Evolutionary conservation across 805 yeast genomes (phyloP).

Genomic region (Kuraishia floccosa): DNA sequence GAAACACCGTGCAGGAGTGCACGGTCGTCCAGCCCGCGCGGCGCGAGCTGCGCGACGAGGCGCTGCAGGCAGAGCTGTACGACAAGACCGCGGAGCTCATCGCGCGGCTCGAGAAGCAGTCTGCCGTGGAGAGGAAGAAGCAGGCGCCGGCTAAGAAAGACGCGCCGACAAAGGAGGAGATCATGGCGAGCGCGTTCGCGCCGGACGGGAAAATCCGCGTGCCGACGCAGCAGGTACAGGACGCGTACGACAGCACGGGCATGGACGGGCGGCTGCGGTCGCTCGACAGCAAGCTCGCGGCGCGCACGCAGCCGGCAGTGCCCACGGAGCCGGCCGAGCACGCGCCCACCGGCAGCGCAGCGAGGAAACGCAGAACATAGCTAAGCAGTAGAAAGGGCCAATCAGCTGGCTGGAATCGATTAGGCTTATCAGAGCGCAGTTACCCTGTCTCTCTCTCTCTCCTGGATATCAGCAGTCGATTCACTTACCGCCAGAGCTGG

Average conservation of each 20-base stretch:
- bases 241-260: not conserved
- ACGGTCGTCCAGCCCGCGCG: slow-evolving; percentile 36
- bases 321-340: too few relatives aligned
- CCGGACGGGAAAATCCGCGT: not conserved
- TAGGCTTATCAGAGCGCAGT: too few relatives aligned
- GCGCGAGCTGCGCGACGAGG: slow-evolving; percentile 48
- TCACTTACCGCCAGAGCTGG: too few relatives aligned
- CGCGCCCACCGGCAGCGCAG: too few relatives aligned
- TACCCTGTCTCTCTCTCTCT: too few relatives aligned
- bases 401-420: too few relatives aligned
- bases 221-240: not conserved
- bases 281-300: not conserved
- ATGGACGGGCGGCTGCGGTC: slow-evolving; percentile 1
- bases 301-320: not conserved
- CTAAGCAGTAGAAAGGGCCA: too few relatives aligned
- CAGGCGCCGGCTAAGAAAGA: not conserved
- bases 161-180: not conserved
- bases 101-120: slow-evolving; percentile 49
- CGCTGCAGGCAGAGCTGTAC: slow-evolving; percentile 47
- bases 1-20: slow-evolving; percentile 68
- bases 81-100: slow-evolving; percentile 52
- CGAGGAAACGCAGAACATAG: too few relatives aligned
- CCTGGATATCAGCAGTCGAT: too few relatives aligned
- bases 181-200: not conserved
- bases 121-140: slow-evolving; percentile 28